These are phyloP conservation scores for Cytospora piceae DNA, from an alignment of 2,329 filamentous ascomycete species.

Conservation along the genomic window DNA sequence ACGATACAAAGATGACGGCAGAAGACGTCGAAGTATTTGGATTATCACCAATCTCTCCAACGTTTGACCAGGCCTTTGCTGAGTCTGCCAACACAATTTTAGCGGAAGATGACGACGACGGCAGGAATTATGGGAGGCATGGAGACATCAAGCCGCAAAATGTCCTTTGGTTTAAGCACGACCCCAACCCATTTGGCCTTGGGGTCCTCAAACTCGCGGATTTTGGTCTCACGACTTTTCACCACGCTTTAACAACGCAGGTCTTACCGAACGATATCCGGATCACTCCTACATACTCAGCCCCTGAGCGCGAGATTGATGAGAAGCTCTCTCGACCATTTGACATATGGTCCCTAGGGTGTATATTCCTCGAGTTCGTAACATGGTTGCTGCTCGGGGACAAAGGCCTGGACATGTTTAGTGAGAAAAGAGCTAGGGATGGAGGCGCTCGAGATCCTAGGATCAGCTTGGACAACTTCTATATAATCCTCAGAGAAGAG, in stretches of 20 bases:
- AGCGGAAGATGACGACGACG: background rate
- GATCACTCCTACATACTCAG: background rate
- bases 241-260: background rate
- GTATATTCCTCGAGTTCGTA: conserved; percentile 1
- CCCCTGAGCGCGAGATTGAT: background rate
- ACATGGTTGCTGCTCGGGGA: background rate
- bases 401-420: background rate
- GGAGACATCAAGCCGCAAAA: conserved; percentile 11
- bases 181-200: background rate
- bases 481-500: background rate
- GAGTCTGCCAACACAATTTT: too few relatives aligned
- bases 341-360: conserved; percentile 11
- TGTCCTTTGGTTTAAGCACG: background rate
- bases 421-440: background rate
- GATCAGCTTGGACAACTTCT: background rate
- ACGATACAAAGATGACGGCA: background rate
- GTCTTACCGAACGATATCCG: background rate
- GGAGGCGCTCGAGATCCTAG: background rate
- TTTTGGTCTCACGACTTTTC: background rate
- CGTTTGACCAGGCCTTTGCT: background rate
- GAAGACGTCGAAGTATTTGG: background rate
- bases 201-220: background rate
- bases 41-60: background rate
- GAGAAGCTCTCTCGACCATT: background rate
- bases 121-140: background rate